phyloP scores from a whole-genome alignment of 345 rosid genomes.

The Noccaea bulbosa region DNA sequence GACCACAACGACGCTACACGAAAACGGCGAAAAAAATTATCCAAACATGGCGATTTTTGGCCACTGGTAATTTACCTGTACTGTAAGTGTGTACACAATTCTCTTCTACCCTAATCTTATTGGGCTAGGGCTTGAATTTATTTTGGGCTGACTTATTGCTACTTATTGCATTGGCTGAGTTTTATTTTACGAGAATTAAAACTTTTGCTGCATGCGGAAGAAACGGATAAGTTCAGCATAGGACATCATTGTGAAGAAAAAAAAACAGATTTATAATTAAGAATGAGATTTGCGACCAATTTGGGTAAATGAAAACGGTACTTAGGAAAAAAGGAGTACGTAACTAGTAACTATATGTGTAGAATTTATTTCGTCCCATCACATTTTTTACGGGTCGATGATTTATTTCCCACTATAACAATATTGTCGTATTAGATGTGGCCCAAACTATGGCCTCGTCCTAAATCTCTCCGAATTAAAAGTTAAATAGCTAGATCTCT shows the following conservation, averaged over 20 bases:
- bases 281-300: background rate
- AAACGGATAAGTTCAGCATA: no score
- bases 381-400: no score
- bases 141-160: constrained; percentile 2
- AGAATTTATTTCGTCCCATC: constrained; percentile 3
- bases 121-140: background rate
- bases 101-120: constrained; percentile 4
- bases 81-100: background rate
- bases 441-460: no score
- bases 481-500: no score
- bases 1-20: constrained; percentile 9
- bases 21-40: constrained; percentile 14
- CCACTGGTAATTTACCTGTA: background rate
- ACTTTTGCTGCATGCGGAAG: background rate
- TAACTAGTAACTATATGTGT: no score
- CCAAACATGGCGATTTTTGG: constrained; percentile 11
- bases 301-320: background rate
- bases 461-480: no score
- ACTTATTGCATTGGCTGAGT: background rate
- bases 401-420: no score
- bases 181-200: background rate
- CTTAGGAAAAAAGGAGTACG: background rate
- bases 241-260: no score
- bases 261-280: no score
- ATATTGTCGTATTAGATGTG: no score